Evolutionary conservation across 495 filamentous ascomycete genomes (phyloP), one percentile per base, ranked within the genome.

Genomic region (Penicillium parvum): DNA sequence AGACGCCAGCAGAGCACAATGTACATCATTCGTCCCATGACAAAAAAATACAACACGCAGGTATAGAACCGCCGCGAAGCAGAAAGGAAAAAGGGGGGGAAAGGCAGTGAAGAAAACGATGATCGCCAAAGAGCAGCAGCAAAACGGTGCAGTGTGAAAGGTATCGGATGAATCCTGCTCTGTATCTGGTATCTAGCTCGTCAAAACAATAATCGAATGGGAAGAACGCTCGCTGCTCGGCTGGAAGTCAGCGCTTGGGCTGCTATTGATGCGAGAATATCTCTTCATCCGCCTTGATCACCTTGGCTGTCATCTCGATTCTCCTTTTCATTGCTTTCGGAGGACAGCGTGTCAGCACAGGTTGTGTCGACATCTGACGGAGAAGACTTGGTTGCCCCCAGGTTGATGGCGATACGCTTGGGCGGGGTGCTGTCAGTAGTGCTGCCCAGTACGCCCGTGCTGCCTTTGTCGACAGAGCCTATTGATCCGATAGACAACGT

Each of bases 381-480:
- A 2, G 47, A 23, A 6, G 55, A 22, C 33, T 66, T 67, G 21
- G 47, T 53, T 25, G 30, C 53, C 15, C 62, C 51, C 10, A 76
- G 43, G 30, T 73, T 75, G 39, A 76, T 76, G n/a, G 73, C 72
- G 28, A 76, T 76, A 39, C 66, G 60, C 51, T 73, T 74, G 10
- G 69, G 71, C n/a, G 62, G 49, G 12, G 64, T 57, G n/a, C 60
- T 57, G 27, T 50, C 49, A 12, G 47, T 53, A 5, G 52, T 43
- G 11, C 49, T 62, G 32, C 56, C 57, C 18, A 57, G 35, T 10
- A 46, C 34, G 19, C 47, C 49, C 16, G 49, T 37, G 32, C 55
- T 45, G 21, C 53, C 50, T 41, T 75, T 66, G 3, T 72, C 58
- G 26, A 48, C 25, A 9, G 49, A 37, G 2, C 48, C 43, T n/a